Evolutionary conservation across 768 basidiomycete species (phyloP).

Genomic region (Pisolithus tinctorius): DNA sequence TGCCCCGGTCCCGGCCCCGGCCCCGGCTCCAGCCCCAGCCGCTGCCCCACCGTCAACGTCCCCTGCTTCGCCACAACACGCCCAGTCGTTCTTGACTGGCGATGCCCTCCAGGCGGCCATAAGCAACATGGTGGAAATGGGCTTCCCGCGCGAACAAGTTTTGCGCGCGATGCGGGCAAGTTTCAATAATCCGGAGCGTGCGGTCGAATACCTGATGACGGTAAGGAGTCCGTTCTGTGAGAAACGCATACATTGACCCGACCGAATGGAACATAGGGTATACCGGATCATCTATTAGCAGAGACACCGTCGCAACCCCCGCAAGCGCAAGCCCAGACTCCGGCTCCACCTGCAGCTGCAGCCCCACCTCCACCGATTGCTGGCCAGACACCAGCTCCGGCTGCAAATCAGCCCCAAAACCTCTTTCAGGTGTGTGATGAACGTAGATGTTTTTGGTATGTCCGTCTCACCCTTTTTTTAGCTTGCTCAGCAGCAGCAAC

Average conservation of each 20-base stretch:
- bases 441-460: neutral
- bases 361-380: conserved; percentile 21
- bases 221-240: conserved; percentile 38
- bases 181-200: conserved; percentile 96
- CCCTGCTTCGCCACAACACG: conserved; percentile 36
- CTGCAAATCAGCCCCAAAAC: conserved; percentile 59
- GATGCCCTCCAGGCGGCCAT: conserved; percentile 70
- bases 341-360: no score
- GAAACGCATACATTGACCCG: neutral
- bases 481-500: conserved; percentile 70
- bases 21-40: conserved; percentile 27
- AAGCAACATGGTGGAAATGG: conserved; percentile 88
- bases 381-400: conserved; percentile 29
- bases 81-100: conserved; percentile 68
- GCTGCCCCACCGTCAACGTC: conserved; percentile 24
- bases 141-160: conserved; percentile 82
- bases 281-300: conserved; percentile 61
- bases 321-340: conserved; percentile 15
- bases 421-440: conserved; percentile 66
- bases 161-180: conserved; percentile 82
- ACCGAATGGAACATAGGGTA: conserved; percentile 49
- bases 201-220: conserved; percentile 95
- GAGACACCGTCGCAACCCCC: conserved; percentile 26
- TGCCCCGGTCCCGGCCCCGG: conserved; percentile 26
- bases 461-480: conserved; percentile 20